These are phyloP conservation scores for Dendrocalamus sinicus DNA, from an alignment of 176 grass and related monocot species.

Conservation along the genomic window DNA sequence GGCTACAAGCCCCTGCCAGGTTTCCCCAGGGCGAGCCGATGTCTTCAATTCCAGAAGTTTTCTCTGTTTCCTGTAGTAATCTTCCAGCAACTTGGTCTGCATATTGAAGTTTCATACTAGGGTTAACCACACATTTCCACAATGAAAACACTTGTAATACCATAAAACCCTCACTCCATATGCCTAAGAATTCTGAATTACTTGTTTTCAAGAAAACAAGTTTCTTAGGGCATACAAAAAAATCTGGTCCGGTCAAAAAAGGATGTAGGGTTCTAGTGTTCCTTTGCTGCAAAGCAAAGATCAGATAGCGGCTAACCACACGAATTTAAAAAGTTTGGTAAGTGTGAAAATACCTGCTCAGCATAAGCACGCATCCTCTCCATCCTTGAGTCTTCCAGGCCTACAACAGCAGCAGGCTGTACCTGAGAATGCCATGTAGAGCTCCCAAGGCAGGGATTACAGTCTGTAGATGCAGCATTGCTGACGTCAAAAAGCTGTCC, in stretches of 20 bases:
- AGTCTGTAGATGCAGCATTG: conserved; percentile 47
- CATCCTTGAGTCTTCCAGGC: conserved; percentile 54
- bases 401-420: conserved; percentile 50
- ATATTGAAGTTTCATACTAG: background rate
- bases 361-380: conserved; percentile 70
- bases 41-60: conserved; percentile 87
- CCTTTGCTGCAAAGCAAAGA: background rate
- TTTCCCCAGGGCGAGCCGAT: conserved; percentile 71
- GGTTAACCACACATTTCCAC: background rate
- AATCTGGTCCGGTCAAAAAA: background rate
- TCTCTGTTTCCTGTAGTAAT: conserved; percentile 79
- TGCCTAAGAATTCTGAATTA: background rate
- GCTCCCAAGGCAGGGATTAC: conserved; percentile 57
- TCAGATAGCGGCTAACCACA: background rate
- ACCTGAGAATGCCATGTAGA: conserved; percentile 50
- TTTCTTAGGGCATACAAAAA: background rate
- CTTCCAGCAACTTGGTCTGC: conserved; percentile 87
- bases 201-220: background rate
- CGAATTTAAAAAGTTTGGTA: background rate
- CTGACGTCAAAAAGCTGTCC: conserved; percentile 66
- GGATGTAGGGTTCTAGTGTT: background rate
- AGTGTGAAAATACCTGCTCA: conserved; percentile 68
- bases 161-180: background rate
- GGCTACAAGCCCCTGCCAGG: conserved; percentile 79
- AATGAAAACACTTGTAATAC: background rate